These are phyloP conservation scores for Rhipidocladum racemiflorum DNA, from an alignment of 176 grass and related monocot genomes.

Conservation along the genomic window DNA sequence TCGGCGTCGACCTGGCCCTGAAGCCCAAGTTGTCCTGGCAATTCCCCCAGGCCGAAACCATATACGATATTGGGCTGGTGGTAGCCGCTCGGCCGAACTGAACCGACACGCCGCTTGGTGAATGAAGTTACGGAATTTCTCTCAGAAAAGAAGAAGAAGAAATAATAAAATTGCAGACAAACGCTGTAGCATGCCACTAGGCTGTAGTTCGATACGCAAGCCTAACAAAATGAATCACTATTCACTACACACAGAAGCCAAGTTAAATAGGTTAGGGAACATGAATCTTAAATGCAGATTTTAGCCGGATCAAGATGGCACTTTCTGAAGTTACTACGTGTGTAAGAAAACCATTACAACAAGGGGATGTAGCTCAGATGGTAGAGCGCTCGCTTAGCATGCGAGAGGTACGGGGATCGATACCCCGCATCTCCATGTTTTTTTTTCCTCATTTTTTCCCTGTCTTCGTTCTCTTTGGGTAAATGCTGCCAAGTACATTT, in stretches of 20 bases:
- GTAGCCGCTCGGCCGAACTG: neutral
- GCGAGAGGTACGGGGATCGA: conserved; percentile 83
- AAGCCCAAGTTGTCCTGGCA: neutral
- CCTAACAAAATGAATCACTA: neutral
- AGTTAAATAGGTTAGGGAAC: neutral
- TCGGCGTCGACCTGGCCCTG: neutral
- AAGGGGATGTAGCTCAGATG: conserved; percentile 99
- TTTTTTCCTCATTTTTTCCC: too few species aligned
- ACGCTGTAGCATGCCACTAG: too few species aligned
- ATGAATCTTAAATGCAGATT: too few species aligned
- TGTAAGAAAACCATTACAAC: too few species aligned
- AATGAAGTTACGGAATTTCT: neutral
- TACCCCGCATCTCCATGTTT: neutral
- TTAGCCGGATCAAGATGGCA: too few species aligned
- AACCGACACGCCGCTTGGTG: neutral
- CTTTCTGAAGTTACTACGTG: too few species aligned
- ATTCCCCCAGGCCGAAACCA: neutral
- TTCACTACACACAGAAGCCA: neutral
- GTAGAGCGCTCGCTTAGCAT: conserved; percentile 99
- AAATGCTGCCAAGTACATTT: too few species aligned
- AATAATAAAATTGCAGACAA: neutral
- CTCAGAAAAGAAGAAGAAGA: too few species aligned
- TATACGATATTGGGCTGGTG: neutral
- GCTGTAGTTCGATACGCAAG: neutral
- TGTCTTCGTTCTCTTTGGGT: too few species aligned